These are phyloP conservation scores for Cladochytrium replicatum DNA, from an alignment of 192 early-diverging fungal species.

Conservation along the genomic window DNA sequence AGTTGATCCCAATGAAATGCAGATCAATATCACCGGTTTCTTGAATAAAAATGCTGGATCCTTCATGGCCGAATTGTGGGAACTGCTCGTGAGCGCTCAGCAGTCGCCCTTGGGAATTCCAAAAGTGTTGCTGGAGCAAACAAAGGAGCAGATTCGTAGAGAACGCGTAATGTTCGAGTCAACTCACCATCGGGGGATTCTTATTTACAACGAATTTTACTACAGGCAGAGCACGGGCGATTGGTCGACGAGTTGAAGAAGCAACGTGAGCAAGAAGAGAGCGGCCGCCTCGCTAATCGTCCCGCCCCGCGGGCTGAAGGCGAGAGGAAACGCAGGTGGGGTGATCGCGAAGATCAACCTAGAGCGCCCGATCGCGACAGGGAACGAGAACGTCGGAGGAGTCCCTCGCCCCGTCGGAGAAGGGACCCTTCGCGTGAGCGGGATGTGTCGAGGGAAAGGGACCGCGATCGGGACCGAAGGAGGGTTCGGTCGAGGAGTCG, in stretches of 20 bases:
- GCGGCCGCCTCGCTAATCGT: no score
- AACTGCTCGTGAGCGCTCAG: conserved; percentile 83
- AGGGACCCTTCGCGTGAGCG: no score
- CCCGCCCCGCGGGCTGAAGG: no score
- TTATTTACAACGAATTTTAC: not conserved
- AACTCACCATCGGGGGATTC: not conserved
- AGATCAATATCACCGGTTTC: conserved; percentile 93
- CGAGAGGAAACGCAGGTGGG: no score
- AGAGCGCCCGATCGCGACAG: no score
- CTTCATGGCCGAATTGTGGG: conserved; percentile 87
- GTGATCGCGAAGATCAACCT: no score
- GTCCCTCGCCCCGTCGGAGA: no score
- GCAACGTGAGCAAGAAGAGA: conserved; percentile 14
- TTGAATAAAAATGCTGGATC: conserved; percentile 66
- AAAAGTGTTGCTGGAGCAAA: conserved; percentile 66
- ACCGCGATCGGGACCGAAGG: no score
- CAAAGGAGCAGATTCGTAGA: conserved; percentile 68
- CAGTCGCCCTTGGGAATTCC: conserved; percentile 74
- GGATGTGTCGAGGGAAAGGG: no score
- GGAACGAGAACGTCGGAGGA: no score
- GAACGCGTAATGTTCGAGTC: no score
- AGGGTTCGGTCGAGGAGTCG: no score
- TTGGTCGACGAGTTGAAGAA: conserved; percentile 9
- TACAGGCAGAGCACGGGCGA: not conserved
- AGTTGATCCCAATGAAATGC: conserved; percentile 81